A percentile compares a stretch with the other conserved stretches of the same genome.
Conservation (phyloP, 2,329 filamentous ascomycete species). For the Fusarium papillatum region DNA sequence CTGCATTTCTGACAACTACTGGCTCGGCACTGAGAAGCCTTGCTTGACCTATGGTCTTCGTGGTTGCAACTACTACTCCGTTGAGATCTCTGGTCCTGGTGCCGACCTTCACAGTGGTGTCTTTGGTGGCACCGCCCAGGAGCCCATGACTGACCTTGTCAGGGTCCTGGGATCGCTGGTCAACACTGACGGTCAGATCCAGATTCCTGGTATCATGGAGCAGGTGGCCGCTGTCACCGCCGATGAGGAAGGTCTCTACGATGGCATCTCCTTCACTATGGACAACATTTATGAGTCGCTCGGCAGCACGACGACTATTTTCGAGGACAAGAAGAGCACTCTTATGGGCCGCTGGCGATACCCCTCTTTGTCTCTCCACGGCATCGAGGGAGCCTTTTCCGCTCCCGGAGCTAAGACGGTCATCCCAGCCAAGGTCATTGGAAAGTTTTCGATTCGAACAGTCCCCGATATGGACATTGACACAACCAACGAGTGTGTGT, state of each 20-base stretch:
- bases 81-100: slow-evolving; percentile 91
- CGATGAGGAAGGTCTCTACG: slow-evolving; percentile 91
- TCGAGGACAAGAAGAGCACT: slow-evolving; percentile 89
- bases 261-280: slow-evolving; percentile 95
- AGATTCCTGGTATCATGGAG: slow-evolving; percentile 93
- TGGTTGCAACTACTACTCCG: slow-evolving; percentile 97
- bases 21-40: slow-evolving; percentile 98
- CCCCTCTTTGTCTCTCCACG: slow-evolving; percentile 94
- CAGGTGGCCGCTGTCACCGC: slow-evolving; percentile 90
- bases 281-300: slow-evolving; percentile 93
- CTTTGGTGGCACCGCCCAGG: slow-evolving; percentile 95
- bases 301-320: slow-evolving; percentile 89
- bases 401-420: slow-evolving; percentile 97
- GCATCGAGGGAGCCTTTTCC: slow-evolving; percentile 94
- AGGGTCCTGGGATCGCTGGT: slow-evolving; percentile 87
- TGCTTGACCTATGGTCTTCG: slow-evolving; percentile 97
- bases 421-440: slow-evolving; percentile 96
- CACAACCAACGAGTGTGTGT: slow-evolving; percentile 87
- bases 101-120: slow-evolving; percentile 97
- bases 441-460: slow-evolving; percentile 98
- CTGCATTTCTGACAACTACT: slow-evolving; percentile 99
- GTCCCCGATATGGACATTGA: slow-evolving; percentile 98
- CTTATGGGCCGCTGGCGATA: slow-evolving; percentile 98
- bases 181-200: slow-evolving; percentile 91
- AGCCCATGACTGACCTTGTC: slow-evolving; percentile 97